phyloP scores from a whole-genome alignment of 2,329 filamentous ascomycete species.

The Fusarium vanettenii region DNA sequence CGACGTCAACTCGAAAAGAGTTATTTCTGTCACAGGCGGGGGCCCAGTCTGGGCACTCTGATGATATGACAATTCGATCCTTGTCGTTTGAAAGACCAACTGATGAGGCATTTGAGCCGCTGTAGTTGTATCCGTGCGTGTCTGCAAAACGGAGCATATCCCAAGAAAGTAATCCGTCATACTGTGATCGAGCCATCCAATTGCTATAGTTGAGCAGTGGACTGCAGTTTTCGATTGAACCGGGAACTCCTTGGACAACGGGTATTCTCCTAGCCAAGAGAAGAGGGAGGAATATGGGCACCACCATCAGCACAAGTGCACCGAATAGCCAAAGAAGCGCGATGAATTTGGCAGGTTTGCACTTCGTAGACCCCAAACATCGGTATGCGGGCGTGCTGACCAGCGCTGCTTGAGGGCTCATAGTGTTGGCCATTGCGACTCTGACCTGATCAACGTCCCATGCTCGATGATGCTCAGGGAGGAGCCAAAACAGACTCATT shows the following conservation, averaged over 20 bases:
- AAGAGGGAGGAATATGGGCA: not conserved
- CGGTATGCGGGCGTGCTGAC: not conserved
- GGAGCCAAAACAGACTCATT: slow-evolving; percentile 2
- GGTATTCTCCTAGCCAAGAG: not conserved
- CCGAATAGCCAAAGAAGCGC: not conserved
- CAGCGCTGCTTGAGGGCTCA: not conserved
- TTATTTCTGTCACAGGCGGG: not conserved
- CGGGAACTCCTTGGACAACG: not conserved
- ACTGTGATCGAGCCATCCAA: not conserved
- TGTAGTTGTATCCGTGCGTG: not conserved
- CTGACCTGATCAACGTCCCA: slow-evolving; percentile 6
- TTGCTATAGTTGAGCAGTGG: not conserved
- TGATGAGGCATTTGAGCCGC: not conserved
- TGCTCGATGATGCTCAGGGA: not conserved
- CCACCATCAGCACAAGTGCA: not conserved
- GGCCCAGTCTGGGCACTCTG: not conserved
- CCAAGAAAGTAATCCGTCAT: not conserved
- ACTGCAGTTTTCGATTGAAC: not conserved
- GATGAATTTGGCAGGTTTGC: not conserved
- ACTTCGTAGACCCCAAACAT: not conserved
- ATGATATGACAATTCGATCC: not conserved
- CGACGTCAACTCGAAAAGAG: not conserved
- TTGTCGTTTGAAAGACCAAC: not conserved
- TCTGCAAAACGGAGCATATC: not conserved
- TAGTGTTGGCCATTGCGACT: slow-evolving; percentile 1